phyloP scores from a whole-genome alignment of 768 basidiomycete species.

The Cubamyces sp. region DNA sequence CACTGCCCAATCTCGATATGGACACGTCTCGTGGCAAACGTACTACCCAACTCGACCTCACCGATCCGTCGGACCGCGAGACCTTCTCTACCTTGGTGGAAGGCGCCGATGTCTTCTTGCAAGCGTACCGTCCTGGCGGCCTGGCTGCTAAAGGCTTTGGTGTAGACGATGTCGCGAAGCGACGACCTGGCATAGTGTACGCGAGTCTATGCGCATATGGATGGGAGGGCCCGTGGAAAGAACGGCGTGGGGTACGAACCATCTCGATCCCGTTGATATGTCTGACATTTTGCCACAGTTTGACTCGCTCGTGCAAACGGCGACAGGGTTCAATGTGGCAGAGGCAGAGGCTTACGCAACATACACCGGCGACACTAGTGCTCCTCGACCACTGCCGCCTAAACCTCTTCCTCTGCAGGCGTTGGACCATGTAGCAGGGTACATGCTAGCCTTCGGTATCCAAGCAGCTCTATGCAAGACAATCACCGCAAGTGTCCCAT shows the following conservation, averaged over 20 bases:
- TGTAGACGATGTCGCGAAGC: constrained; percentile 41
- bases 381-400: constrained; percentile 28
- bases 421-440: constrained; percentile 62
- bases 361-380: constrained; percentile 29
- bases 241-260: constrained; percentile 51
- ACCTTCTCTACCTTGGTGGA: constrained; percentile 42
- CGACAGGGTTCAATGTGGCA: constrained; percentile 60
- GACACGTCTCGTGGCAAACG: constrained; percentile 69
- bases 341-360: constrained; percentile 53
- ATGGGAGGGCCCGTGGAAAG: constrained; percentile 59
- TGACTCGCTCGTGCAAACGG: constrained; percentile 67
- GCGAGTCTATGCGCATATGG: constrained; percentile 61
- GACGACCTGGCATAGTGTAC: constrained; percentile 52
- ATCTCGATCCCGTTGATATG: neutral
- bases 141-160: constrained; percentile 55
- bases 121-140: constrained; percentile 60
- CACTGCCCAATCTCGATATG: constrained; percentile 52
- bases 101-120: constrained; percentile 61
- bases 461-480: constrained; percentile 57
- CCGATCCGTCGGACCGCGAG: constrained; percentile 33
- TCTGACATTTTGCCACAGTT: constrained; percentile 44
- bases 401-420: constrained; percentile 58
- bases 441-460: constrained; percentile 61
- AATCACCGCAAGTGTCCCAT: constrained; percentile 43
- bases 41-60: constrained; percentile 62